A percentile compares a stretch with the other conserved stretches of the same genome.
These are phyloP conservation scores for Silene latifolia DNA, from an alignment of 148 eudicot species.

Conservation along the genomic window DNA sequence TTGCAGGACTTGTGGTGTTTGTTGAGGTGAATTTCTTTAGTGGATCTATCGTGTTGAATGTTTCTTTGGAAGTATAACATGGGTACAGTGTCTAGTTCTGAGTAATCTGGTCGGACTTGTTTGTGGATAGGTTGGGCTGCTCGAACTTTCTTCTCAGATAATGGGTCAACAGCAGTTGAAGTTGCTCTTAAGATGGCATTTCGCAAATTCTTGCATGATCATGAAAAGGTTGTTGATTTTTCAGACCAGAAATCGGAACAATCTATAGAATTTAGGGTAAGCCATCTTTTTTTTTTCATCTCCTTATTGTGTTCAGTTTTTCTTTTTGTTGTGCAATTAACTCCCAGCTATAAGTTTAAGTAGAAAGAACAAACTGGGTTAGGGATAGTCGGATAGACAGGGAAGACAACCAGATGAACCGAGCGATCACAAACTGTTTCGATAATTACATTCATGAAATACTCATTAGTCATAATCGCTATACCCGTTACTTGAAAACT, in stretches of 20 bases:
- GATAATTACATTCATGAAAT: background rate
- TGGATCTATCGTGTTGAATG: background rate
- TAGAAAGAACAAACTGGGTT: background rate
- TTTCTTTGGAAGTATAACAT: conserved; percentile 10
- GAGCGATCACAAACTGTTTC: background rate
- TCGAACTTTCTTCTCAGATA: conserved; percentile 82
- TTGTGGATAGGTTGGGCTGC: conserved; percentile 85
- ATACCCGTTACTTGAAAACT: background rate
- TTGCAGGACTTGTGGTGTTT: background rate
- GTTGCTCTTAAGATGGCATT: conserved; percentile 97
- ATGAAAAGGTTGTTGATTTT: conserved; percentile 36
- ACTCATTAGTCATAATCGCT: background rate
- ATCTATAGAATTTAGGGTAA: conserved; percentile 67
- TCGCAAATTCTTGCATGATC: conserved; percentile 76
- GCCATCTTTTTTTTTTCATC: conserved; percentile 1
- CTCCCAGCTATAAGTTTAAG: background rate
- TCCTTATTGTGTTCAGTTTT: background rate
- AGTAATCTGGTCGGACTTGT: conserved; percentile 9
- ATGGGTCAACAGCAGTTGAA: conserved; percentile 97
- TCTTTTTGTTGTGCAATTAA: background rate
- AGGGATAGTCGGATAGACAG: background rate
- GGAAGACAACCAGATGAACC: background rate
- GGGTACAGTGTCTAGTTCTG: background rate
- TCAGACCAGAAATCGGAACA: conserved; percentile 21
- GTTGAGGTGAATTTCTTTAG: background rate